Evolutionary conservation across 768 basidiomycete genomes (phyloP), one percentile per base, ranked within the genome.

Genomic region (Hygrophoropsis aurantiaca): DNA sequence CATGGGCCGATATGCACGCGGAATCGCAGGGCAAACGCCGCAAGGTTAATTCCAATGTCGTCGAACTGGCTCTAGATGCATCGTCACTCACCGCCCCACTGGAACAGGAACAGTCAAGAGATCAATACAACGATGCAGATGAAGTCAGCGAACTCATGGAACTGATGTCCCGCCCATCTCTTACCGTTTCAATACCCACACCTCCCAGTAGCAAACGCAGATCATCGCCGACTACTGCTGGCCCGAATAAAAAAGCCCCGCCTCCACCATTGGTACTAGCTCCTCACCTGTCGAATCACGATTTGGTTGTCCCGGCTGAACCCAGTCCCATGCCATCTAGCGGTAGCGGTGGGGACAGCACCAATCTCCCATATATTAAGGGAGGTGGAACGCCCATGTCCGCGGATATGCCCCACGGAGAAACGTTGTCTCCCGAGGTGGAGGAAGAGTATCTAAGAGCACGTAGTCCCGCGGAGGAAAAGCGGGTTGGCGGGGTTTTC

Each of bases 241-340:
- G 47, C 23, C 62, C 64, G 24, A 54, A 41, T 46, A 66, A 67
- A 55, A 78, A 74, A 54, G 73, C 78, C 39, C 55, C 77, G 25
- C 85, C 84, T 0, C 78, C 84, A 2, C 85, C 84, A 11, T 63
- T 87, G 46, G 70, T 78, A 21, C 66, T 87, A 59, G 56, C 71
- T 49, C 63, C 74, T 50, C 66, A 71, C 50, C 56, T 71, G 46
- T 26, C 57, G 56, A 46, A 53, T 32, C 36, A 51, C 27, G 60
- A 69, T 27, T 42, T 72, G 23, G 56, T 61, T 24, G 56, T 75
- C 20, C 68, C 74, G 5, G 52, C 56, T 19, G 67, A 70, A 32
- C 41, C 62, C 2, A 75, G 68, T 45, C 69, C 74, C 9, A 39
- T 67, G 19, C 67, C 52, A 21, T 67, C 25, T 56, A 27, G 37